Percentiles rank a stretch among this genome's conserved stretches.
Conservation (phyloP, 2,329 filamentous ascomycete species). For the Aspergillus latus region DNA sequence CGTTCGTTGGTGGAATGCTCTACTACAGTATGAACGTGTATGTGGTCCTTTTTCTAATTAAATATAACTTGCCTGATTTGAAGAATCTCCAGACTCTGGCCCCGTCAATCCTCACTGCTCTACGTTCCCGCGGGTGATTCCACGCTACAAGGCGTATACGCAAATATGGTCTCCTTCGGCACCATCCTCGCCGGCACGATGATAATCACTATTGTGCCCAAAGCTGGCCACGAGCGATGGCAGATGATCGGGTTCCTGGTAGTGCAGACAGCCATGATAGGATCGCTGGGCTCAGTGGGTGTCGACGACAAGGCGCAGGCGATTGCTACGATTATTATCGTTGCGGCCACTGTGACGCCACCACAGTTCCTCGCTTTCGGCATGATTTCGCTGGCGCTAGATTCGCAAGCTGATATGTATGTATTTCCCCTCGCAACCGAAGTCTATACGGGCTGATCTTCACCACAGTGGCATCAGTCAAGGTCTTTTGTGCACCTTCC, state of each 20-base stretch:
- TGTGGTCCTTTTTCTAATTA: not conserved
- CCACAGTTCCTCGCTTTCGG: conserved; percentile 1
- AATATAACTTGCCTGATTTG: not conserved
- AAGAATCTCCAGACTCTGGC: not conserved
- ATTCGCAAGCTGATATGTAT: not conserved
- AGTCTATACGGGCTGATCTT: not conserved
- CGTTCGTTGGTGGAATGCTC: not conserved
- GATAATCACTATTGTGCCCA: not conserved
- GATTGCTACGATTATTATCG: not conserved
- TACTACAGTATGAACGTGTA: conserved; percentile 3
- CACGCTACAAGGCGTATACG: not conserved
- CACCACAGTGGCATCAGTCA: not conserved
- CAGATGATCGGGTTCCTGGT: not conserved
- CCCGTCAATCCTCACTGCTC: not conserved
- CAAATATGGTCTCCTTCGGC: conserved; percentile 3
- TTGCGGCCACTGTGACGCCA: not conserved
- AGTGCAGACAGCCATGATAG: not conserved
- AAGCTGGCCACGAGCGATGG: not conserved
- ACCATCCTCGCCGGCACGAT: conserved; percentile 2
- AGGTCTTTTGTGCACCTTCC: not conserved
- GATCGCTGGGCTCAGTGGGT: not conserved
- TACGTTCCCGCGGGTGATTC: not conserved
- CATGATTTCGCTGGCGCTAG: conserved; percentile 1
- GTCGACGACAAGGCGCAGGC: not conserved
- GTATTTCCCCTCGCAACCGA: not conserved